Evolutionary conservation across 2,329 filamentous ascomycete genomes (phyloP), one percentile per base, ranked within the genome.

Genomic region (Xylaria sp.): DNA sequence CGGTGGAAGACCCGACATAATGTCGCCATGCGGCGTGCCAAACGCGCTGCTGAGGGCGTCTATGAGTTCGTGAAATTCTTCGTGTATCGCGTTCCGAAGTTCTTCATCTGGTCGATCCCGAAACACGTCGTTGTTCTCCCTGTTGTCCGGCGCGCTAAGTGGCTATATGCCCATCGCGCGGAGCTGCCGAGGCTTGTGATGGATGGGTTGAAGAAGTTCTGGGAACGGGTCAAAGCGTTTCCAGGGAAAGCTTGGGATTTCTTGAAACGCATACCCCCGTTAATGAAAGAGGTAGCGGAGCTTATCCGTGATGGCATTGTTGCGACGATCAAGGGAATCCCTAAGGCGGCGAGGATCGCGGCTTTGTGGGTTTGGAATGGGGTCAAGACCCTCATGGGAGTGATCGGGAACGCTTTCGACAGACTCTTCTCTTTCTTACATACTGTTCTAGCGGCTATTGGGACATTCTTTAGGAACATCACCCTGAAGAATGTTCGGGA

Each of bases 381-480:
- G 33, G 31, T 31, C 4, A 11, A 6, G 42, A 15, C 1, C 10
- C 15, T 49, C 20, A 2, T n/a, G 31, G 28, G 28, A 31, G 51
- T 56, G 5, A 7, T 53, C 26, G 26, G 49, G 49, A 31, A 2
- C 26, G 15, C n/a, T 36, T 23, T 38, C 20, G n/a, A 60, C n/a
- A 36, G 56, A 31, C 40, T 65, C 13, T 56, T 65, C 7, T 56
- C 28, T n/a, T 56, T 59, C 56, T 40, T 53, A 28, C 63, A 65
- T 40, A 53, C 31, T 10, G 17, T 9, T 20, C 6, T 31, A 11
- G 38, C 40, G 4, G 57, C 57, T 38, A 13, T 48, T 31, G 48
- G 36, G 31, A 38, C 28, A 13, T 65, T 60, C 40, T 44, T 60
- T 15, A 13, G 23, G 48, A 36, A 54, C 23, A 31, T 38, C 33